Evolutionary conservation across 352 stramenopile species (phyloP).

Genomic region (Phytophthora quininea): DNA sequence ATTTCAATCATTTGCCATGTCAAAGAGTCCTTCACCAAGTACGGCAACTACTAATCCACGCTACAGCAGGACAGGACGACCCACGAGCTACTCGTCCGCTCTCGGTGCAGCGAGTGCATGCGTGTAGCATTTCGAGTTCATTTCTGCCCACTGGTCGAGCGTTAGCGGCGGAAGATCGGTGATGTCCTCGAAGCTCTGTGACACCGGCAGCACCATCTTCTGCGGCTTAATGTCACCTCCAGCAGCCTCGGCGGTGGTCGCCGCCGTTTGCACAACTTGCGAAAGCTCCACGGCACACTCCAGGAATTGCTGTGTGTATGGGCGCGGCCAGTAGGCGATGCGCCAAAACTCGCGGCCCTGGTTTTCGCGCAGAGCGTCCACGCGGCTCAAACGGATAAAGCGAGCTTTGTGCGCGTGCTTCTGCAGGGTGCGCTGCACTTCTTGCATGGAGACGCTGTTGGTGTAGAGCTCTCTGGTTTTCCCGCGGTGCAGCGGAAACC

Average conservation of each 20-base stretch:
- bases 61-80: background rate
- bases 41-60: too few species aligned
- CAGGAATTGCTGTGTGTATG: conserved; percentile 51
- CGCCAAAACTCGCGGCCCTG: conserved; percentile 55
- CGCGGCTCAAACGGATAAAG: conserved; percentile 41
- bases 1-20: too few species aligned
- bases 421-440: conserved; percentile 50
- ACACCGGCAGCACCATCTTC: conserved; percentile 35
- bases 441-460: conserved; percentile 43
- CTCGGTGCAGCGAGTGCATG: conserved; percentile 36
- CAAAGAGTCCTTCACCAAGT: too few species aligned
- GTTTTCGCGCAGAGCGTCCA: conserved; percentile 51
- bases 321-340: conserved; percentile 59
- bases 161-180: conserved; percentile 57
- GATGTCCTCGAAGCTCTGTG: conserved; percentile 66
- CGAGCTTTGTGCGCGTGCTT: conserved; percentile 41
- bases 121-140: conserved; percentile 56
- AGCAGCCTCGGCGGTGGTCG: conserved; percentile 16
- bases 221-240: conserved; percentile 23
- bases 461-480: conserved; percentile 58
- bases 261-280: conserved; percentile 32
- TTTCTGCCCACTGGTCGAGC: conserved; percentile 58
- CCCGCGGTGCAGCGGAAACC: conserved; percentile 60
- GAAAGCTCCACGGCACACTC: conserved; percentile 55
- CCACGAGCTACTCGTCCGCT: conserved; percentile 6